Percentiles rank a stretch among this genome's conserved stretches.
Conservation (phyloP, 805 yeast species). For the Starmera amethionina region DNA sequence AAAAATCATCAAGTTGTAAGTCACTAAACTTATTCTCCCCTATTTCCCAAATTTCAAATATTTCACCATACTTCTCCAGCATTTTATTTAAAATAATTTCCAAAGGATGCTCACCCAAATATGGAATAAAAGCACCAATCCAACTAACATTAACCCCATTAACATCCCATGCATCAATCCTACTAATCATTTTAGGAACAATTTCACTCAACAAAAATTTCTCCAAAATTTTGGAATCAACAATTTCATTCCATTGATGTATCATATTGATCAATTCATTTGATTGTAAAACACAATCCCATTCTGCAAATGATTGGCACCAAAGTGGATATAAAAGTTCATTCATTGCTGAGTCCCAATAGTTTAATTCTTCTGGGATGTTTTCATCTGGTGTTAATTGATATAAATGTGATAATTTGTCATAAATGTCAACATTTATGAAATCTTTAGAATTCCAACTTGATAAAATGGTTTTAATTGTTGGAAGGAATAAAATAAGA, state of each 20-base stretch:
- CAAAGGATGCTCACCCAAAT: constrained; percentile 6
- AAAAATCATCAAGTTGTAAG: too few relatives aligned
- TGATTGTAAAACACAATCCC: constrained; percentile 18
- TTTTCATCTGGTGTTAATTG: too few relatives aligned
- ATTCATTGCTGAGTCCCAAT: too few relatives aligned
- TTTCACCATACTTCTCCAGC: constrained; percentile 10
- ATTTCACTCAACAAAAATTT: constrained; percentile 23
- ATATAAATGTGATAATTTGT: too few relatives aligned
- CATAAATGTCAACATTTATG: too few relatives aligned
- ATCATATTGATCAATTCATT: constrained; percentile 28
- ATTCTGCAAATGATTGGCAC: constrained; percentile 6
- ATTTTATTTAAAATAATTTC: constrained; percentile 14
- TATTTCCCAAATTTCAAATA: constrained; percentile 12
- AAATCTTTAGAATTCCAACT: too few relatives aligned
- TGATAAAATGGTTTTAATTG: too few relatives aligned
- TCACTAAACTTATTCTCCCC: too few relatives aligned
- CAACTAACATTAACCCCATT: constrained; percentile 11
- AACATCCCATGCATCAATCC: constrained; percentile 27
- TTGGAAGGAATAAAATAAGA: too few relatives aligned
- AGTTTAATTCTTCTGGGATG: too few relatives aligned
- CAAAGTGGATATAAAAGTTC: constrained; percentile 23
- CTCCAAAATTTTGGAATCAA: constrained; percentile 21
- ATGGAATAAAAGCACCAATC: constrained; percentile 31
- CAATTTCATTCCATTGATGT: constrained; percentile 30
- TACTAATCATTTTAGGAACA: constrained; percentile 25